A percentile compares a stretch with the other conserved stretches of the same genome.
These are phyloP conservation scores for Naumovozyma baii DNA, from an alignment of 805 yeast species.

Conservation along the genomic window DNA sequence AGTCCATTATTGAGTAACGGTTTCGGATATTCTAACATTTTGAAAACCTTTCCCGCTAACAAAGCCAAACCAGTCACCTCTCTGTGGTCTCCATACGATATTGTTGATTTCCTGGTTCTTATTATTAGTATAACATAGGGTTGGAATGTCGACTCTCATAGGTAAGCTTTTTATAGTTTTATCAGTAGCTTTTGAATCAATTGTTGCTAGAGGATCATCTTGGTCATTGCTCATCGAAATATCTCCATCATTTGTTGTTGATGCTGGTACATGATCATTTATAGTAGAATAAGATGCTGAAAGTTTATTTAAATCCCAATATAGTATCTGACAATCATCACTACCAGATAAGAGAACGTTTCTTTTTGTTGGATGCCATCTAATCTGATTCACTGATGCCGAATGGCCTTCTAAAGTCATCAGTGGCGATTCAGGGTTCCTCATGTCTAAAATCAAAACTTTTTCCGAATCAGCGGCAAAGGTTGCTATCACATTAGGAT, in stretches of 20 bases:
- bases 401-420: slow-evolving; percentile 58
- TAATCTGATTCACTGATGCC: slow-evolving; percentile 58
- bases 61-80: slow-evolving; percentile 73
- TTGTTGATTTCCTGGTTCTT: slow-evolving; percentile 60
- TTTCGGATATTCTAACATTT: slow-evolving; percentile 20
- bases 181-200: slow-evolving; percentile 2
- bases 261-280: slow-evolving; percentile 1
- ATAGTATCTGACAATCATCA: slow-evolving; percentile 63
- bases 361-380: slow-evolving; percentile 71
- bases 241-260: slow-evolving; percentile 1
- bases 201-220: not conserved
- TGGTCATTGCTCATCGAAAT: slow-evolving; percentile 7
- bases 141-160: slow-evolving; percentile 20
- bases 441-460: slow-evolving; percentile 66
- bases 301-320: slow-evolving; percentile 49
- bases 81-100: slow-evolving; percentile 53
- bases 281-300: not conserved
- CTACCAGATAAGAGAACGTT: slow-evolving; percentile 55
- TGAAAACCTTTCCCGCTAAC: slow-evolving; percentile 32
- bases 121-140: slow-evolving; percentile 45
- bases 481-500: slow-evolving; percentile 77
- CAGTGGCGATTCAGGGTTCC: slow-evolving; percentile 80
- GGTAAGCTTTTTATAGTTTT: slow-evolving; percentile 3
- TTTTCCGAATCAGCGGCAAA: slow-evolving; percentile 60
- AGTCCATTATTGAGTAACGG: not conserved